Conservation (phyloP, 192 early-diverging fungal species). For the Coemansia aciculifera region DNA sequence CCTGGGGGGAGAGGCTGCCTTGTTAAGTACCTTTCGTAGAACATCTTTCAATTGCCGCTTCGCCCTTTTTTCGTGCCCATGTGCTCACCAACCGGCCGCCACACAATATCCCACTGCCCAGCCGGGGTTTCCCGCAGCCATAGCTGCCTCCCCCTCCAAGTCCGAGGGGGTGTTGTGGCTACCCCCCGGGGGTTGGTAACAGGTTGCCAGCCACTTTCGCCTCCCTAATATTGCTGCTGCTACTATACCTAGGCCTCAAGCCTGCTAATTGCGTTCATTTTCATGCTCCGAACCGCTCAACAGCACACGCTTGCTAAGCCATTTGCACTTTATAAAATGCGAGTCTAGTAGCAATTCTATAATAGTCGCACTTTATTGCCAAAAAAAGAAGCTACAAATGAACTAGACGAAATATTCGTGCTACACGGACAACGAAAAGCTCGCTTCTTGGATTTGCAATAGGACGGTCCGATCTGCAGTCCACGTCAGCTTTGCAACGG, state of each 20-base stretch:
- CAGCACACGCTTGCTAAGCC: background rate
- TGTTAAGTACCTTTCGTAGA: background rate
- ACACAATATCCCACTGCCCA: constrained; percentile 6
- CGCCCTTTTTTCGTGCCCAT: background rate
- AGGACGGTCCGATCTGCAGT: constrained; percentile 42
- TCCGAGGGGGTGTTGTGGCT: background rate
- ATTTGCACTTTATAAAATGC: background rate
- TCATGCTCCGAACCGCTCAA: background rate
- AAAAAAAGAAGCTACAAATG: background rate
- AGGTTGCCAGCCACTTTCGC: background rate
- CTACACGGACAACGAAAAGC: constrained; percentile 44
- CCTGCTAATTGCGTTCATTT: background rate
- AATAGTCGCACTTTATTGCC: background rate
- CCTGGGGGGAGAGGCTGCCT: background rate
- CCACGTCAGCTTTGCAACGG: constrained; percentile 34
- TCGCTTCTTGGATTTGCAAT: constrained; percentile 44
- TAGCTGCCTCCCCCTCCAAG: background rate
- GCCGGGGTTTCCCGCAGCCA: constrained; percentile 6
- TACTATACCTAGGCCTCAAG: background rate
- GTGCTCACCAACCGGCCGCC: constrained; percentile 2
- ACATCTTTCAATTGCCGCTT: background rate
- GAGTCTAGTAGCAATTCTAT: background rate
- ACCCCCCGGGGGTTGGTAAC: background rate
- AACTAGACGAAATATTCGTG: background rate
- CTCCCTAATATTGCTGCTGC: constrained; percentile 1